Base-by-base conservation (phyloP, 192 early-diverging fungal species). In the Lobosporangium transversale region DNA sequence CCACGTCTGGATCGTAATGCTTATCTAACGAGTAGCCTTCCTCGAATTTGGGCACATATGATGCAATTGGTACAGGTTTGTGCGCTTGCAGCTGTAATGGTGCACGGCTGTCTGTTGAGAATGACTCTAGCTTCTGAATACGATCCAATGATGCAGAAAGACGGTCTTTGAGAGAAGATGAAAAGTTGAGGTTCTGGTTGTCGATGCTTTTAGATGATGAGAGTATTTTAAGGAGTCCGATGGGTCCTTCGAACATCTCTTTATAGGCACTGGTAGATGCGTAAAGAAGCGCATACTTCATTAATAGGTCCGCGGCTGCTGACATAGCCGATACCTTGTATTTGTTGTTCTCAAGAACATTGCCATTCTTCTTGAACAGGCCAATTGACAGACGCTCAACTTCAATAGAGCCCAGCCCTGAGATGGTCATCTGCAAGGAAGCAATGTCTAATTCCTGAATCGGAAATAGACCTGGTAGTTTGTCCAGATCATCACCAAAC, bases 1-100 rank as follows among this genome's bases (percentile, higher is more conserved):
- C 90, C 49, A 88, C 81, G 75, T 96, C 89, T 21, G 90, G 88
- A 73, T 96, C 94, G 65, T 94, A 90, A 70, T 89, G 85, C 43
- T 83, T 82, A 57, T 98, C 97, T 54, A 96, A 59, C 21, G 92
- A 98, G 81, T 98, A 98, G 51, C 84, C 82, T 49, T 90, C 85
- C 66, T 97, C 88, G 80, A 98, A 99, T 80, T 96, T 96, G 48
- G 98, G 98, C 49, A 92, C 84, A 53, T 90, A 93, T 7, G 95
- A 88, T 2, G 84, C 82, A 66, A 99, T 94, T 4, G 98, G 89
- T 53, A 98, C 85, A 24, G 95, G 92, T 53, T 89, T 89, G 74
- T 94, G 90, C 44, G 88, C 81, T 79, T 98, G 98, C 79, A 98
- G 64, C 50, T 86, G 86, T 9, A 99, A 78, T 0, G 96, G 95